A percentile compares a stretch with the other conserved stretches of the same genome.
Evolutionary conservation across 2,329 filamentous ascomycete genomes (phyloP).

Genomic region (Aspergillus flavus): DNA sequence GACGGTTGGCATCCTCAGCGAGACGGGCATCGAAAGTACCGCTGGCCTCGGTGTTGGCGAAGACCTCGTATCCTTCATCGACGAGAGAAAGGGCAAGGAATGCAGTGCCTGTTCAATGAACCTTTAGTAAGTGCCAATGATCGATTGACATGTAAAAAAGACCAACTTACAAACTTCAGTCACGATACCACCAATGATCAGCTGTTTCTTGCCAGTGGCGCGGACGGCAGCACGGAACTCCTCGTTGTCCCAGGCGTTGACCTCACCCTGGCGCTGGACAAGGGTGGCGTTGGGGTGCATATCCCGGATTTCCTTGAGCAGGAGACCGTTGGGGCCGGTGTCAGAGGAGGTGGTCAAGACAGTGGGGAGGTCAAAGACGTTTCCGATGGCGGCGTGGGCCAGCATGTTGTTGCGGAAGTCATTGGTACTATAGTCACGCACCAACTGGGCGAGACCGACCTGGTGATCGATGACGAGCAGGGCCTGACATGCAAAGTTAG

Average conservation of each 20-base stretch:
- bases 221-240: slow-evolving; percentile 68
- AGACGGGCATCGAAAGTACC: slow-evolving; percentile 60
- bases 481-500: slow-evolving; percentile 12
- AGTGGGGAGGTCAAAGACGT: slow-evolving; percentile 68
- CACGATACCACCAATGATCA: slow-evolving; percentile 71
- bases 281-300: slow-evolving; percentile 69
- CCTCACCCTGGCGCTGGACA: slow-evolving; percentile 69
- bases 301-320: slow-evolving; percentile 69
- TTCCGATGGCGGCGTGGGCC: slow-evolving; percentile 67
- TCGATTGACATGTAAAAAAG: not conserved
- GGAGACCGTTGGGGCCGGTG: slow-evolving; percentile 68
- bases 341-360: slow-evolving; percentile 72
- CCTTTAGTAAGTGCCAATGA: not conserved
- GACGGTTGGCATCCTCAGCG: slow-evolving; percentile 62
- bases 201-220: slow-evolving; percentile 67
- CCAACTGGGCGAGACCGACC: slow-evolving; percentile 44
- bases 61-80: slow-evolving; percentile 72
- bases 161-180: slow-evolving; percentile 67
- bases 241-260: slow-evolving; percentile 75
- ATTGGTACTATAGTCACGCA: slow-evolving; percentile 67
- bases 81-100: slow-evolving; percentile 74
- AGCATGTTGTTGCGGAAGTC: slow-evolving; percentile 69
- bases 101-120: slow-evolving; percentile 55
- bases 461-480: slow-evolving; percentile 38
- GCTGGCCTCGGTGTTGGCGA: slow-evolving; percentile 71